These are phyloP conservation scores for Capillidium rhysosporum DNA, from an alignment of 371 early-diverging fungal genomes.

Conservation along the genomic window DNA sequence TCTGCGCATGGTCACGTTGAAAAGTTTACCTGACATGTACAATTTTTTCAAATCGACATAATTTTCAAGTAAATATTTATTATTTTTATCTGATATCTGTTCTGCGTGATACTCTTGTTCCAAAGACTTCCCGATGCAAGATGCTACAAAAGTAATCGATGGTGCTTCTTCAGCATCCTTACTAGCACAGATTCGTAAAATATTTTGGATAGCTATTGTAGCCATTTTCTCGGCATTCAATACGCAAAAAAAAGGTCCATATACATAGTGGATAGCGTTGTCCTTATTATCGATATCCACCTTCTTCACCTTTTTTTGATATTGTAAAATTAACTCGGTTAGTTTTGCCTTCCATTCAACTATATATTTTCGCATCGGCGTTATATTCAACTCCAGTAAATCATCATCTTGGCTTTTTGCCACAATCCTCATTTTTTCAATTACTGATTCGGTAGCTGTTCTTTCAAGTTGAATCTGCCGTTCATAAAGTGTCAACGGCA, in stretches of 20 bases:
- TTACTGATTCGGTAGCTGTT: constrained; percentile 55
- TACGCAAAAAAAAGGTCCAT: constrained; percentile 51
- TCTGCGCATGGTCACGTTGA: constrained; percentile 55
- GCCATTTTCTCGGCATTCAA: constrained; percentile 57
- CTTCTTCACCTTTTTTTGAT: constrained; percentile 24
- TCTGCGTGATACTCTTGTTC: constrained; percentile 71
- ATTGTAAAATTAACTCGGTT: constrained; percentile 35
- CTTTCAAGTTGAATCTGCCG: constrained; percentile 71
- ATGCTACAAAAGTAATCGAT: constrained; percentile 36
- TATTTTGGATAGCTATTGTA: constrained; percentile 64
- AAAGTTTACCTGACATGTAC: constrained; percentile 45
- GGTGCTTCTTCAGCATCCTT: constrained; percentile 37
- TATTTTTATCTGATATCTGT: constrained; percentile 40
- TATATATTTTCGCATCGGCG: constrained; percentile 31
- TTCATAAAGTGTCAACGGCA: constrained; percentile 37
- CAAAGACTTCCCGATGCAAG: constrained; percentile 53
- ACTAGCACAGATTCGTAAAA: constrained; percentile 39
- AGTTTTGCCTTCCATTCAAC: constrained; percentile 60
- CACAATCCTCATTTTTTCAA: constrained; percentile 42
- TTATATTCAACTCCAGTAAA: constrained; percentile 23
- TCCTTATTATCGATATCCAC: constrained; percentile 11
- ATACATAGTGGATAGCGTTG: constrained; percentile 18
- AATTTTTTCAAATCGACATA: constrained; percentile 27
- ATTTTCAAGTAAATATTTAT: constrained; percentile 22
- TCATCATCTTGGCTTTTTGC: constrained; percentile 31